Conservation (phyloP, 2,329 filamentous ascomycete species). For the Stromatinia cepivora region DNA sequence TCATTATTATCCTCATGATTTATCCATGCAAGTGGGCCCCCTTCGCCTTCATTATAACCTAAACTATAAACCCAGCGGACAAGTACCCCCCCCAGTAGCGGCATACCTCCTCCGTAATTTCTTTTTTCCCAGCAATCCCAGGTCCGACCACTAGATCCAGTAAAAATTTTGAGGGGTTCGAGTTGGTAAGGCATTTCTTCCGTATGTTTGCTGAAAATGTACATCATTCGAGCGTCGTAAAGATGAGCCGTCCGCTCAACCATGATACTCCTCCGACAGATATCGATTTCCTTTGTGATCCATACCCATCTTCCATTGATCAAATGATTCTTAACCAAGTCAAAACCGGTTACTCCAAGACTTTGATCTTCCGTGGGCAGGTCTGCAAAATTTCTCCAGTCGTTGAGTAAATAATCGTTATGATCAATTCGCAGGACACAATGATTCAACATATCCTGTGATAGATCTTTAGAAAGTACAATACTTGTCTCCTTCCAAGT, state of each 20-base stretch:
- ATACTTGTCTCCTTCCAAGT: neutral
- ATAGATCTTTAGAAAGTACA: neutral
- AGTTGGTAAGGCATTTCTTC: neutral
- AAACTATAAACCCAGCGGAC: neutral
- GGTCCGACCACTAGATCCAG: neutral
- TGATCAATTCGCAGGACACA: slow-evolving; percentile 5
- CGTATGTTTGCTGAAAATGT: neutral
- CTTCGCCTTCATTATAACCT: neutral
- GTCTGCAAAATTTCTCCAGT: neutral
- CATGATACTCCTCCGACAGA: slow-evolving; percentile 10
- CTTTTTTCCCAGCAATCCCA: neutral
- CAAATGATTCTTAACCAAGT: slow-evolving; percentile 13
- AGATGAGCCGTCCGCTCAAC: slow-evolving; percentile 5
- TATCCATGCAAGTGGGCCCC: neutral
- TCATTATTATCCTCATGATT: slow-evolving; percentile 2
- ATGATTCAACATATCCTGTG: slow-evolving; percentile 2
- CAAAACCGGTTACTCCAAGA: neutral
- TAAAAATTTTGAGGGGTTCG: neutral
- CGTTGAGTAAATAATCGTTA: slow-evolving; percentile 10
- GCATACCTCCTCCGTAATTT: neutral
- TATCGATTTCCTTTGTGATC: slow-evolving; percentile 7
- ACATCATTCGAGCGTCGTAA: slow-evolving; percentile 3
- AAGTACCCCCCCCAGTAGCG: neutral
- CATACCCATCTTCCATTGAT: slow-evolving; percentile 18
- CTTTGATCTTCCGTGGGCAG: neutral